These are phyloP conservation scores for Hymenoscyphus infarciens DNA, from an alignment of 2,329 filamentous ascomycete genomes.

Conservation along the genomic window DNA sequence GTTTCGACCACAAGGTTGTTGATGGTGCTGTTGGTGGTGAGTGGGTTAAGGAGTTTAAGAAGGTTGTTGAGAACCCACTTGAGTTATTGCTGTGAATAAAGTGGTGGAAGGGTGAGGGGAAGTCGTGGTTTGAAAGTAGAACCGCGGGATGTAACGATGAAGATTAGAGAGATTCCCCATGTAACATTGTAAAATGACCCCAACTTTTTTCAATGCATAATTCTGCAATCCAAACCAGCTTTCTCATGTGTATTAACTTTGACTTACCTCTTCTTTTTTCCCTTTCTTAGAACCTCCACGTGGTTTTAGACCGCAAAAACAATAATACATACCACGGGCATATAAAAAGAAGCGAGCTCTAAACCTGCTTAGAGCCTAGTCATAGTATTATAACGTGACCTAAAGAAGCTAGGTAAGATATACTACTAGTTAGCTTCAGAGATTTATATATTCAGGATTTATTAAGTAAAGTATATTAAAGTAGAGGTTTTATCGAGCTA, in stretches of 20 bases:
- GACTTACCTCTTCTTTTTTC: no score
- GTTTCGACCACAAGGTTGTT: slow-evolving; percentile 98
- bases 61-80: slow-evolving; percentile 94
- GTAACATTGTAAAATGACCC: slow-evolving; percentile 18
- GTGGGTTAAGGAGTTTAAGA: slow-evolving; percentile 96
- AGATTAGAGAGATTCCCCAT: slow-evolving; percentile 19
- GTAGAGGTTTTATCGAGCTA: no score
- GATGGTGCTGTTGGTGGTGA: slow-evolving; percentile 95
- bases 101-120: slow-evolving; percentile 2
- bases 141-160: slow-evolving; percentile 10
- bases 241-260: neutral
- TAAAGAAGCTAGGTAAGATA: no score
- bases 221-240: slow-evolving; percentile 9
- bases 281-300: no score
- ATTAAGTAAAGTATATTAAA: no score
- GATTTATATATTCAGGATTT: no score
- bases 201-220: slow-evolving; percentile 7
- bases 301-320: no score
- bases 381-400: no score
- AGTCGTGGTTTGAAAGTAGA: neutral
- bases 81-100: slow-evolving; percentile 73
- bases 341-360: no score
- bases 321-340: no score
- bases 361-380: no score
- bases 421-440: no score